These are phyloP conservation scores for Ascochyta viciae-villosae DNA, from an alignment of 2,329 filamentous ascomycete genomes.

Conservation along the genomic window DNA sequence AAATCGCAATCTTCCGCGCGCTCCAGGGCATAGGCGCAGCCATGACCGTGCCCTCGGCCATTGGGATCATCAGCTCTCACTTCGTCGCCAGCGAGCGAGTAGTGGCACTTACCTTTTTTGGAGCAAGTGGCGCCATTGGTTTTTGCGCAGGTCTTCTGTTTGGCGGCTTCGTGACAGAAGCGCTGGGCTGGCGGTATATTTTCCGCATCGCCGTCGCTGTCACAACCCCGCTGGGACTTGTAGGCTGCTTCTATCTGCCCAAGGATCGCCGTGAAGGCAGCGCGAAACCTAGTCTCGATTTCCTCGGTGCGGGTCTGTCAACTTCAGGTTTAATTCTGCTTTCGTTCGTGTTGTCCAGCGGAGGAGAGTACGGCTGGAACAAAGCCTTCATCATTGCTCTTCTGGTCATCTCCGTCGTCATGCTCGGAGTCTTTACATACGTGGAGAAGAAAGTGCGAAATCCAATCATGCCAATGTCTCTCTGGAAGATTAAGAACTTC, in stretches of 20 bases:
- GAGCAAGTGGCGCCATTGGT: slow-evolving; percentile 13
- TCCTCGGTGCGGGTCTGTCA: slow-evolving; percentile 6
- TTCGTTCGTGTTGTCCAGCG: slow-evolving; percentile 11
- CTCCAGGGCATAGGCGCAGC: slow-evolving; percentile 14
- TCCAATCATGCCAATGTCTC: slow-evolving; percentile 14
- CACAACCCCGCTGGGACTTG: slow-evolving; percentile 4
- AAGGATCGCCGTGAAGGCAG: slow-evolving; percentile 13
- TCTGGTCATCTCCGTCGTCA: slow-evolving; percentile 2
- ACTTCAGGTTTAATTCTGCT: slow-evolving; percentile 11
- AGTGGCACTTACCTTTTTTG: slow-evolving; percentile 13
- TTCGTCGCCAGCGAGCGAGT: slow-evolving; percentile 14
- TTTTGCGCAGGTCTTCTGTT: slow-evolving; percentile 15
- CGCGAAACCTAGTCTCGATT: slow-evolving; percentile 13
- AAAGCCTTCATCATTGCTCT: slow-evolving; percentile 13
- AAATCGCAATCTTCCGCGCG: slow-evolving; percentile 14
- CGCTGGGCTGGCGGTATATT: slow-evolving; percentile 14
- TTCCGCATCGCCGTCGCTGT: slow-evolving; percentile 12
- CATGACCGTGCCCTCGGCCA: slow-evolving; percentile 14
- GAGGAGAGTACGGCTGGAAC: slow-evolving; percentile 16
- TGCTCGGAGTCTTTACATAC: slow-evolving; percentile 13
- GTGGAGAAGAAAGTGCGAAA: slow-evolving; percentile 14
- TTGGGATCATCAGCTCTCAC: slow-evolving; percentile 15
- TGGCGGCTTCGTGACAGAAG: slow-evolving; percentile 14
- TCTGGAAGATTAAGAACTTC: slow-evolving; percentile 18
- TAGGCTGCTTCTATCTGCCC: slow-evolving; percentile 6